Evolutionary conservation across 2,329 filamentous ascomycete genomes (phyloP).

Genomic region (Xylaria sp.): DNA sequence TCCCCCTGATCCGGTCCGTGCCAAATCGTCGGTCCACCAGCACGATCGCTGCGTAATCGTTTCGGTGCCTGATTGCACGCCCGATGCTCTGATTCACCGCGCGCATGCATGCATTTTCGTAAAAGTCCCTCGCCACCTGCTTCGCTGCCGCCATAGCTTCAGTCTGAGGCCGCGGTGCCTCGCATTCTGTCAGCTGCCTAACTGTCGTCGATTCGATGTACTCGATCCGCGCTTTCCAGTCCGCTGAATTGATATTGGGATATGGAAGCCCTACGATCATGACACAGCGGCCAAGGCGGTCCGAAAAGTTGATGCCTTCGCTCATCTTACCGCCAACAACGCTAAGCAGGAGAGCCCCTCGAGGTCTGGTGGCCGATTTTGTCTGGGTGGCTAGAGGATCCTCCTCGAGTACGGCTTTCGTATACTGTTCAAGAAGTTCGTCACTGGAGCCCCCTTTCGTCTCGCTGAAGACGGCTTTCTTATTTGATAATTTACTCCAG

Average conservation of each 20-base stretch:
- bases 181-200: conserved; percentile 50
- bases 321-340: conserved; percentile 95
- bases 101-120: conserved; percentile 95
- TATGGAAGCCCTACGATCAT: conserved; percentile 93
- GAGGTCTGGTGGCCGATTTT: neutral
- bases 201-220: conserved; percentile 77
- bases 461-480: conserved; percentile 73
- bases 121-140: conserved; percentile 78
- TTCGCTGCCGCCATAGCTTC: conserved; percentile 58
- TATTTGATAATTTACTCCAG: conserved; percentile 67
- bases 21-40: conserved; percentile 85
- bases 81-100: conserved; percentile 98
- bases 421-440: conserved; percentile 78
- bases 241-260: conserved; percentile 86
- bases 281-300: conserved; percentile 87
- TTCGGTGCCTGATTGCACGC: conserved; percentile 85
- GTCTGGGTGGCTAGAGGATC: conserved; percentile 41
- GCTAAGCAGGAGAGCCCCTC: conserved; percentile 84
- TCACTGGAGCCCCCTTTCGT: conserved; percentile 69
- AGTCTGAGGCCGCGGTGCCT: conserved; percentile 35
- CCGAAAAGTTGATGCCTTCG: conserved; percentile 98
- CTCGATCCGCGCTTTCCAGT: conserved; percentile 92
- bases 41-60: conserved; percentile 91
- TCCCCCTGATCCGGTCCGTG: conserved; percentile 76
- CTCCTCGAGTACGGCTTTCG: conserved; percentile 69